Conservation (phyloP, 2,329 filamentous ascomycete genomes). For the Colletotrichum tropicale region DNA sequence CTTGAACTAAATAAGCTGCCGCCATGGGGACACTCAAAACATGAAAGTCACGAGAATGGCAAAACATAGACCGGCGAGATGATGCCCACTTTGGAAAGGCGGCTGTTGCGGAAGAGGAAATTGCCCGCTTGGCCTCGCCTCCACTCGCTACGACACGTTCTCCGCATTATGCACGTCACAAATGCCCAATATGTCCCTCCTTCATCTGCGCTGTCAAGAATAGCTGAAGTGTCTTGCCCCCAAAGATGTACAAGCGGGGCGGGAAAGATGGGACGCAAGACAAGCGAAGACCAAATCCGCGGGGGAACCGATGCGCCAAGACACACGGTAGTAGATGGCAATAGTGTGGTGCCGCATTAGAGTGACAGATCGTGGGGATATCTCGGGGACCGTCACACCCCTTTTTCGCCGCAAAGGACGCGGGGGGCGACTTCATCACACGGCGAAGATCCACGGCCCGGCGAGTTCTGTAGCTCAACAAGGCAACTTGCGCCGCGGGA, state of each 20-base stretch:
- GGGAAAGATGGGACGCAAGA: not conserved
- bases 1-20: constrained; percentile 1
- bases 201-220: constrained; percentile 1
- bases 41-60: constrained; percentile 3
- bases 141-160: constrained; percentile 1
- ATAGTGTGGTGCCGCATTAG: not conserved
- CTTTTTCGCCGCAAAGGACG: not conserved
- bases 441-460: not conserved
- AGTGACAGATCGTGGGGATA: not conserved
- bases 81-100: not conserved
- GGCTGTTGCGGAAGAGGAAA: not conserved
- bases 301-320: not conserved
- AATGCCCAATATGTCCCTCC: not conserved
- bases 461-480: not conserved
- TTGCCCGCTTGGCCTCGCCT: not conserved
- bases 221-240: not conserved
- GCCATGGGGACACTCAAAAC: not conserved
- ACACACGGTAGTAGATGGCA: not conserved
- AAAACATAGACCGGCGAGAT: not conserved
- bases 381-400: constrained; percentile 5
- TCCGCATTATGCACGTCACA: constrained; percentile 4
- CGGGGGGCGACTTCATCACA: not conserved
- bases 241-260: not conserved
- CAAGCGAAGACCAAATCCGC: not conserved
- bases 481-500: constrained; percentile 1